phyloP scores from a whole-genome alignment of 345 rosid species.

The Gossypium anomalum region DNA sequence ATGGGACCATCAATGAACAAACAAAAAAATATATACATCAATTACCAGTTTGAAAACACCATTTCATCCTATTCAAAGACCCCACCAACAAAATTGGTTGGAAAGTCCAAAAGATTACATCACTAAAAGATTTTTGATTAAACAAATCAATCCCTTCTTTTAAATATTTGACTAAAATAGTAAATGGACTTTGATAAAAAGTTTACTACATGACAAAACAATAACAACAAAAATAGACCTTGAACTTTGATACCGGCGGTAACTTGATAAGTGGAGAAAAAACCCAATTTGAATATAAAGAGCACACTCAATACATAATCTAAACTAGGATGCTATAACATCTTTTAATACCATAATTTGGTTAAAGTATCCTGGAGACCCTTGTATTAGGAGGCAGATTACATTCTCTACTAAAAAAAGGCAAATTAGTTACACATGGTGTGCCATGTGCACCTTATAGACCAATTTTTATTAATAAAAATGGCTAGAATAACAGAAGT shows the following conservation, averaged over 20 bases:
- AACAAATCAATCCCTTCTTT: background rate
- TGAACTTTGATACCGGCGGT: background rate
- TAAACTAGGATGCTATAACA: background rate
- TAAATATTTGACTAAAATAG: background rate
- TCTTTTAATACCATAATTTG: background rate
- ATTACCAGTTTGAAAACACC: background rate
- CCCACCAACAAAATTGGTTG: background rate
- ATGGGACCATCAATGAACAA: background rate
- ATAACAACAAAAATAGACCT: background rate
- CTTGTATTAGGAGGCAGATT: no score
- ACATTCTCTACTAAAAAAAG: no score
- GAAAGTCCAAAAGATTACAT: conserved; percentile 6
- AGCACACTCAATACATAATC: background rate
- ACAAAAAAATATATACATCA: background rate
- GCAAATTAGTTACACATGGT: no score
- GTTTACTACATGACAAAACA: background rate
- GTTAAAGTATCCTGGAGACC: no score
- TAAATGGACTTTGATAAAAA: background rate
- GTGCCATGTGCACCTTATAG: no score
- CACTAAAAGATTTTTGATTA: background rate
- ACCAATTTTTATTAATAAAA: no score
- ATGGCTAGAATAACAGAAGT: no score
- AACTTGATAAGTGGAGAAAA: no score
- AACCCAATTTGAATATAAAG: no score
- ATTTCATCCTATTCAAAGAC: conserved; percentile 10